Evolutionary conservation across 1,139 yeast genomes (phyloP).

Genomic region (Yamadazyma diospyri): DNA sequence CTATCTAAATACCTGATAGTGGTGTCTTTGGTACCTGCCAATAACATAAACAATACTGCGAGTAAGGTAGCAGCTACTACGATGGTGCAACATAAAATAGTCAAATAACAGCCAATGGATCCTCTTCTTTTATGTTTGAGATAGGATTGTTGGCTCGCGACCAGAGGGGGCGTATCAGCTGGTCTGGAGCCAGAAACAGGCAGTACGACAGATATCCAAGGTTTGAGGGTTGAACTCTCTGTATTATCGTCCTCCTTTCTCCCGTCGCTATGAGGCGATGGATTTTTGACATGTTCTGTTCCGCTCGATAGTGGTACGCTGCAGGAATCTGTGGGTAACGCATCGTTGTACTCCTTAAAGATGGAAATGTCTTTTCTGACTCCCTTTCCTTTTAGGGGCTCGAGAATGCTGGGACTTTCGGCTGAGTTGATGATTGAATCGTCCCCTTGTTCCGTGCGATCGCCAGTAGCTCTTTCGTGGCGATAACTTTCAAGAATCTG

Average conservation of each 20-base stretch:
- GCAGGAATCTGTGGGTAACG: too few species aligned
- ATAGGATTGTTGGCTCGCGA: background rate
- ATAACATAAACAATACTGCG: background rate
- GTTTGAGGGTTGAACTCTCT: background rate
- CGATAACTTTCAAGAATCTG: background rate
- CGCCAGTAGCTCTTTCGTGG: background rate
- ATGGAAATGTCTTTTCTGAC: slow-evolving; percentile 8
- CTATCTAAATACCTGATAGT: slow-evolving; percentile 1
- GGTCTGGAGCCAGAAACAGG: too few species aligned
- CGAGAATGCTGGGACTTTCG: slow-evolving; percentile 11
- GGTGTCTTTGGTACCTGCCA: background rate
- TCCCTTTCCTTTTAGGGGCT: slow-evolving; percentile 12
- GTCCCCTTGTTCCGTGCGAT: background rate
- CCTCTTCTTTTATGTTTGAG: background rate
- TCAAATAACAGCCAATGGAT: background rate
- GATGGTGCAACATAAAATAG: too few species aligned
- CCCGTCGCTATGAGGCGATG: background rate
- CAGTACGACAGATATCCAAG: too few species aligned
- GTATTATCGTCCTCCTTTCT: background rate
- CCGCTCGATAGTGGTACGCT: too few species aligned
- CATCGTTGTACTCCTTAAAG: slow-evolving; percentile 13
- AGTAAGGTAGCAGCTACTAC: background rate
- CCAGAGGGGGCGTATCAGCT: background rate
- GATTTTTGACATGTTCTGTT: background rate
- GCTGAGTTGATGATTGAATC: background rate